phyloP scores from a whole-genome alignment of 768 basidiomycete species.

The Boletellus ananiceps region DNA sequence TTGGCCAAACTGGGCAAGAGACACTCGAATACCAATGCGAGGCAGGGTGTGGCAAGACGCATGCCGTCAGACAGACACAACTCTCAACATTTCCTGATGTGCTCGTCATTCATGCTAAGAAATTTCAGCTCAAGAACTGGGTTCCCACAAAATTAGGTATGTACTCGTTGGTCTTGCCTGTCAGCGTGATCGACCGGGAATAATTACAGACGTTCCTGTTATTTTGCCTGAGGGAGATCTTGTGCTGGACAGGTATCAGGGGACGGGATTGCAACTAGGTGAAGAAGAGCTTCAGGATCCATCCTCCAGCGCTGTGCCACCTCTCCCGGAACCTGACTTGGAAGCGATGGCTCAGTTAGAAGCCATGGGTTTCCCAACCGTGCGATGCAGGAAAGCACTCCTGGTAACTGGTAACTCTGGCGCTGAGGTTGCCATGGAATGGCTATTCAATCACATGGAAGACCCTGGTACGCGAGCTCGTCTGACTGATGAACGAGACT shows the following conservation, averaged over 20 bases:
- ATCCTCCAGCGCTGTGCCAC: conserved; percentile 34
- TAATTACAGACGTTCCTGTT: conserved; percentile 73
- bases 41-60: conserved; percentile 60
- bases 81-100: conserved; percentile 88
- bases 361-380: conserved; percentile 84
- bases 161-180: conserved; percentile 15
- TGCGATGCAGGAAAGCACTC: conserved; percentile 87
- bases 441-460: conserved; percentile 94
- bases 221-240: conserved; percentile 61
- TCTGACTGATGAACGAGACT: not conserved
- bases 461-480: conserved; percentile 61
- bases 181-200: not conserved
- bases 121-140: conserved; percentile 95
- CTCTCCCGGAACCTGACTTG: conserved; percentile 65
- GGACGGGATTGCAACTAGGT: conserved; percentile 60
- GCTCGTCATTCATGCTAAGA: conserved; percentile 85
- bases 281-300: conserved; percentile 70
- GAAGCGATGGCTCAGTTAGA: conserved; percentile 72
- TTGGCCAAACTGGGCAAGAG: conserved; percentile 47
- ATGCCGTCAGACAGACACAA: conserved; percentile 63
- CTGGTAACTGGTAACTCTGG: conserved; percentile 79
- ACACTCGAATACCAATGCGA: conserved; percentile 80
- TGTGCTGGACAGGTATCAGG: conserved; percentile 58
- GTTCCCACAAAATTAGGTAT: conserved; percentile 90
- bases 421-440: conserved; percentile 86